These are phyloP conservation scores for Priceomyces haplophilus DNA, from an alignment of 805 yeast species.

Conservation along the genomic window DNA sequence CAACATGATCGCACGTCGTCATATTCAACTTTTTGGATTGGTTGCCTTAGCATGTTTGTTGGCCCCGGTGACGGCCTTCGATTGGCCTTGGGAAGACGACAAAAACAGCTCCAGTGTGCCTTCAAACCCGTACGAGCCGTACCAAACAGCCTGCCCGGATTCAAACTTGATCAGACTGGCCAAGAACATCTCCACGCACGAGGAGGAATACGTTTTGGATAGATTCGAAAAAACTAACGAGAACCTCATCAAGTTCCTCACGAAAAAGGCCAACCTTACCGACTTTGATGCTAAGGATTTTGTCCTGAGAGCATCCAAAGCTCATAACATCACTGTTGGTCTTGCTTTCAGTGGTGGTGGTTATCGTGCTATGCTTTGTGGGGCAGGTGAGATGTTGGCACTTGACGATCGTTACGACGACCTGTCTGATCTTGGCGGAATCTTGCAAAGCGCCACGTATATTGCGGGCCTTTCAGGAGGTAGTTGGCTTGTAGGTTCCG, in stretches of 20 bases:
- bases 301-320: constrained; percentile 17
- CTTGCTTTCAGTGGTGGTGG: constrained; percentile 23
- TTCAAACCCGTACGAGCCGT: constrained; percentile 29
- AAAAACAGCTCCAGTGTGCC: constrained; percentile 4
- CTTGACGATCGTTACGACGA: constrained; percentile 34
- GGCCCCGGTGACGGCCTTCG: constrained; percentile 2
- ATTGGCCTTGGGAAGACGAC: constrained; percentile 23
- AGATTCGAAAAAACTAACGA: constrained; percentile 29
- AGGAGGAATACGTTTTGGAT: constrained; percentile 22
- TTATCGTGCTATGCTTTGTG: constrained; percentile 38
- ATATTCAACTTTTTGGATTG: background rate
- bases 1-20: background rate
- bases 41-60: background rate
- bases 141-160: constrained; percentile 28
- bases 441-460: constrained; percentile 38
- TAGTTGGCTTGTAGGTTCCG: constrained; percentile 35
- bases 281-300: constrained; percentile 33
- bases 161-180: constrained; percentile 27
- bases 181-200: constrained; percentile 18
- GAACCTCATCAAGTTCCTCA: constrained; percentile 25
- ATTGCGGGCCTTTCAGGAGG: constrained; percentile 43
- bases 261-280: constrained; percentile 25
- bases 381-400: constrained; percentile 43
- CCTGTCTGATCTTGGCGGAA: constrained; percentile 33
- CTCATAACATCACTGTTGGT: constrained; percentile 26